Percentiles rank a stretch among this genome's conserved stretches.
Conservation (phyloP, 2,329 filamentous ascomycete genomes). For the Cephalotrichum gorgonifer region DNA sequence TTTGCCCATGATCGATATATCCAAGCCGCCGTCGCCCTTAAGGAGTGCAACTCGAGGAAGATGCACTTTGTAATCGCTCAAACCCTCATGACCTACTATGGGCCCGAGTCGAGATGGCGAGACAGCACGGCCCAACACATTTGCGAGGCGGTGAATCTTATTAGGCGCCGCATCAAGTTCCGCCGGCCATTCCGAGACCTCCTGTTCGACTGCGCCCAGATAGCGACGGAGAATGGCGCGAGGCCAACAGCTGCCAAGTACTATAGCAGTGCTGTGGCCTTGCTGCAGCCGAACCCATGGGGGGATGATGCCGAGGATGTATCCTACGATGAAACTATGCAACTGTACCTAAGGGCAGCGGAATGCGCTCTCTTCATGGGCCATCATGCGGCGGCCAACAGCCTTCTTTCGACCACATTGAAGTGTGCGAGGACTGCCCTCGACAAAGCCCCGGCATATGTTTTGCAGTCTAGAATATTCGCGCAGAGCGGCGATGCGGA, state of each 20-base stretch:
- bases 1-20: conserved; percentile 86
- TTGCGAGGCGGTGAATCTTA: conserved; percentile 64
- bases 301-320: conserved; percentile 57
- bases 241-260: conserved; percentile 74
- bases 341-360: conserved; percentile 66
- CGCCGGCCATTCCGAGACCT: conserved; percentile 63
- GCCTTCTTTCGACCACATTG: conserved; percentile 61
- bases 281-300: conserved; percentile 80
- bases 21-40: conserved; percentile 60
- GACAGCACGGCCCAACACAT: conserved; percentile 76
- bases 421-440: conserved; percentile 57
- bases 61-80: conserved; percentile 91
- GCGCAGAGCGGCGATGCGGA: conserved; percentile 63
- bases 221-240: conserved; percentile 72
- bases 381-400: conserved; percentile 55
- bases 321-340: conserved; percentile 77
- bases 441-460: conserved; percentile 76
- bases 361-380: conserved; percentile 77
- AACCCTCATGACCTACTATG: conserved; percentile 63
- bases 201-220: conserved; percentile 68
- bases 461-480: conserved; percentile 71
- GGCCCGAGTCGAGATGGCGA: conserved; percentile 48
- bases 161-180: conserved; percentile 52
- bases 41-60: conserved; percentile 57
- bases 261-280: conserved; percentile 62